phyloP scores from a whole-genome alignment of 2,329 filamentous ascomycete species.

The Aurifilum marmelostoma region DNA sequence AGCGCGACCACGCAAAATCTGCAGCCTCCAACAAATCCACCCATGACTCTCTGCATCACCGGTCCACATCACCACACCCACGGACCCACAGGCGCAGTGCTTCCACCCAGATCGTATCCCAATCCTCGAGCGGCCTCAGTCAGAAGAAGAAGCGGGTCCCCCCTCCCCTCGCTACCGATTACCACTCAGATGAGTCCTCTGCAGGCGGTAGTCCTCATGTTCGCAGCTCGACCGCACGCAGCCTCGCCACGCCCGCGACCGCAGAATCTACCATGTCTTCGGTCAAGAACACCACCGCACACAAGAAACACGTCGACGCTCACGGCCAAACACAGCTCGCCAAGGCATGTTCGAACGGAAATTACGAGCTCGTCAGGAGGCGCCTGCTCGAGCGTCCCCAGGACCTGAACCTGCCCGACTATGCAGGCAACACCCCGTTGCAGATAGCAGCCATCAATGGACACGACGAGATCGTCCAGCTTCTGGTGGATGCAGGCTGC shows the following conservation, averaged over 20 bases:
- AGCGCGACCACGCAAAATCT: slow-evolving; percentile 37
- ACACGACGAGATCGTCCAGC: slow-evolving; percentile 82
- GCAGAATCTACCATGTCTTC: slow-evolving; percentile 67
- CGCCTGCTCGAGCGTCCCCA: slow-evolving; percentile 79
- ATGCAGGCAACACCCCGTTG: slow-evolving; percentile 93
- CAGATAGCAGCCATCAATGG: slow-evolving; percentile 92
- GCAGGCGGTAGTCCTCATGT: slow-evolving; percentile 63
- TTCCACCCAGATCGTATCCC: slow-evolving; percentile 64
- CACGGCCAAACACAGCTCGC: slow-evolving; percentile 90
- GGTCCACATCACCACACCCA: slow-evolving; percentile 64
- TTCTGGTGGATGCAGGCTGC: slow-evolving; percentile 83
- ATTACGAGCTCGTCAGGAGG: slow-evolving; percentile 76
- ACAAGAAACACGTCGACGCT: slow-evolving; percentile 88
- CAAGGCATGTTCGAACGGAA: slow-evolving; percentile 85
- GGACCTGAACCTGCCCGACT: slow-evolving; percentile 86
- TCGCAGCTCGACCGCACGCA: slow-evolving; percentile 60
- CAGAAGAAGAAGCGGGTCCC: slow-evolving; percentile 66
- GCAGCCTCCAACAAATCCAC: slow-evolving; percentile 39
- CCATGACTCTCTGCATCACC: slow-evolving; percentile 41
- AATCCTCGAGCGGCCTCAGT: slow-evolving; percentile 57
- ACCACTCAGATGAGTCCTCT: slow-evolving; percentile 70
- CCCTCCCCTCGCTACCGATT: slow-evolving; percentile 64
- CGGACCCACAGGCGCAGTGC: slow-evolving; percentile 64
- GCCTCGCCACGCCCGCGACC: slow-evolving; percentile 57
- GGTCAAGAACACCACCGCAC: slow-evolving; percentile 66